A percentile compares a stretch with the other conserved stretches of the same genome.
phyloP scores from a whole-genome alignment of 139 green algal genomes.

The Ostreobium quekettii region DNA sequence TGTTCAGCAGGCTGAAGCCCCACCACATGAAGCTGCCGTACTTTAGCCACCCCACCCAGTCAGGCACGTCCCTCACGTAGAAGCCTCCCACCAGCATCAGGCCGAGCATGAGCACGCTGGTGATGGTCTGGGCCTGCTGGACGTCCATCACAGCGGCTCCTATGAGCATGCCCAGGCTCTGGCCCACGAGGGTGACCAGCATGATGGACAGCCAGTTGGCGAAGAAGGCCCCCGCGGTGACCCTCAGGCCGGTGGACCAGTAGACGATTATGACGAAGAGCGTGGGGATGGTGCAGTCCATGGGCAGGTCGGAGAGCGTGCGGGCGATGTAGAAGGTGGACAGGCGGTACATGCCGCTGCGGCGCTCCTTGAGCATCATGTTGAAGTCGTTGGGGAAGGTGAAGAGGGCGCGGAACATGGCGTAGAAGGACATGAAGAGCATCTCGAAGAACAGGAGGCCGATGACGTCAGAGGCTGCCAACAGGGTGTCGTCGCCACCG shows the following conservation, averaged over 20 bases:
- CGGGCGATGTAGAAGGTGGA: slow-evolving; percentile 72
- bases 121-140: slow-evolving; percentile 53
- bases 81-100: slow-evolving; percentile 50
- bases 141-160: slow-evolving; percentile 54
- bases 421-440: slow-evolving; percentile 44
- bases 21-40: slow-evolving; percentile 56
- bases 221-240: slow-evolving; percentile 50
- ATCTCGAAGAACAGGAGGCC: slow-evolving; percentile 53
- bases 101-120: slow-evolving; percentile 51
- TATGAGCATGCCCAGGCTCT: slow-evolving; percentile 61
- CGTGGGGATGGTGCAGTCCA: slow-evolving; percentile 54
- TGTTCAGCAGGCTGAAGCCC: slow-evolving; percentile 53
- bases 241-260: slow-evolving; percentile 40
- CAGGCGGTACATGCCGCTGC: slow-evolving; percentile 69
- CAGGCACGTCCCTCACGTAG: slow-evolving; percentile 50
- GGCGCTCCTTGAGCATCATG: slow-evolving; percentile 52
- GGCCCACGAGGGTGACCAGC: slow-evolving; percentile 46
- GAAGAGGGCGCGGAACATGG: slow-evolving; percentile 43
- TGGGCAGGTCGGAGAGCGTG: slow-evolving; percentile 57
- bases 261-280: slow-evolving; percentile 58
- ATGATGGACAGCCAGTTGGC: slow-evolving; percentile 44
- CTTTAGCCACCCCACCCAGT: slow-evolving; percentile 56
- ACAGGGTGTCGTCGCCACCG: slow-evolving; percentile 18
- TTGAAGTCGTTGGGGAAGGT: slow-evolving; percentile 45
- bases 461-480: slow-evolving; percentile 31